phyloP scores from a whole-genome alignment of 345 rosid species.

The Zanthoxylum bungeanum region DNA sequence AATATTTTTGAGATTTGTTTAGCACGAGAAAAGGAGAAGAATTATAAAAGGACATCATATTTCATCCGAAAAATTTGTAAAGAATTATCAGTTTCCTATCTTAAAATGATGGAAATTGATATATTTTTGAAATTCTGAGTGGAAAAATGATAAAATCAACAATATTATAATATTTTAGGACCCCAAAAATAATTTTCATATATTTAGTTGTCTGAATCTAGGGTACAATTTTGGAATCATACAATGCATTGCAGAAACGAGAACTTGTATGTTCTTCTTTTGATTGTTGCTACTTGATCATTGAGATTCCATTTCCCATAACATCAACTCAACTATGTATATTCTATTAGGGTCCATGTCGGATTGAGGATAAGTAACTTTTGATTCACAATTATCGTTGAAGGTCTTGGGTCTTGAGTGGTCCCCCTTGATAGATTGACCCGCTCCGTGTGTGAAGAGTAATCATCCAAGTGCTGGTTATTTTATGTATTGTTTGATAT shows the following conservation, averaged over 20 bases:
- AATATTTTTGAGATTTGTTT: background rate
- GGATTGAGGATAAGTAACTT: too few relatives aligned
- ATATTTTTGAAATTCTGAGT: too few relatives aligned
- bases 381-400: background rate
- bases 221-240: background rate
- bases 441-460: too few relatives aligned
- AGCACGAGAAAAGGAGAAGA: background rate
- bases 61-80: too few relatives aligned
- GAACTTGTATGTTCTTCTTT: slow-evolving; percentile 1
- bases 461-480: too few relatives aligned
- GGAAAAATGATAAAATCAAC: too few relatives aligned
- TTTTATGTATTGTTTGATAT: too few relatives aligned
- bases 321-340: background rate
- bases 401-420: too few relatives aligned
- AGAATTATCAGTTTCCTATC: too few relatives aligned
- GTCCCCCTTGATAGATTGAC: too few relatives aligned
- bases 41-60: background rate
- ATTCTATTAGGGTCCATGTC: background rate
- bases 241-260: background rate
- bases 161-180: too few relatives aligned
- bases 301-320: slow-evolving; percentile 7
- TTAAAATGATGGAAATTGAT: too few relatives aligned
- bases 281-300: background rate
- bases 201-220: background rate
- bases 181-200: background rate